Conservation (phyloP, 1,139 yeast species). For the Suhomyces anneliseae region DNA sequence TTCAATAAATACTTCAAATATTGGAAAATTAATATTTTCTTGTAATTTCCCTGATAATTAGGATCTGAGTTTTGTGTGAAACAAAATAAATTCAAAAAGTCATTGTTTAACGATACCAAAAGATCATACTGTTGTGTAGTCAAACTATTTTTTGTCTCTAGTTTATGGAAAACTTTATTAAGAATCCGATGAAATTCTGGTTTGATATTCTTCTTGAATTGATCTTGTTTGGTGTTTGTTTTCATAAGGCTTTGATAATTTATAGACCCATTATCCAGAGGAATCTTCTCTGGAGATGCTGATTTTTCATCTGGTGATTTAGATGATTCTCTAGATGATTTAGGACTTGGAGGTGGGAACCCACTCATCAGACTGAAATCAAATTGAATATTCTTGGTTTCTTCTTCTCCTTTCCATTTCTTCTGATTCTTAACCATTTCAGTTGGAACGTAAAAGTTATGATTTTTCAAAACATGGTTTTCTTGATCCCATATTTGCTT, state of each 20-base stretch:
- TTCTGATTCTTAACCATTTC: slow-evolving; percentile 36
- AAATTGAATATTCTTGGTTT: slow-evolving; percentile 26
- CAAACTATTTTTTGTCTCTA: slow-evolving; percentile 35
- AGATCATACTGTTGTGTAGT: slow-evolving; percentile 39
- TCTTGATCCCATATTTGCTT: slow-evolving; percentile 47
- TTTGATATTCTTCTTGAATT: slow-evolving; percentile 22
- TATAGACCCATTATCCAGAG: slow-evolving; percentile 2
- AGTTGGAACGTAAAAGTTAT: slow-evolving; percentile 43
- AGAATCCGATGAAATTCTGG: slow-evolving; percentile 36
- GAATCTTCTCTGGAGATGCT: neutral
- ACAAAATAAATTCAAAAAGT: slow-evolving; percentile 27
- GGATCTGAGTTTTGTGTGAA: slow-evolving; percentile 22
- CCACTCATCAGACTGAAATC: slow-evolving; percentile 39
- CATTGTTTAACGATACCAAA: slow-evolving; percentile 34
- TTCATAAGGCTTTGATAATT: slow-evolving; percentile 11
- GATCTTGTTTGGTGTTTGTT: slow-evolving; percentile 24
- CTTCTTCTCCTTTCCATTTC: slow-evolving; percentile 29
- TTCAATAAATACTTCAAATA: slow-evolving; percentile 42
- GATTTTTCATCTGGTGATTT: slow-evolving; percentile 9
- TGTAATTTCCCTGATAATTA: slow-evolving; percentile 17
- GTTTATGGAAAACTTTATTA: slow-evolving; percentile 36
- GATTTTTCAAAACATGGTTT: slow-evolving; percentile 33
- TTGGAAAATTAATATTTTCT: slow-evolving; percentile 38
- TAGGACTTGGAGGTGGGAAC: slow-evolving; percentile 6
- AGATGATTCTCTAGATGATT: slow-evolving; percentile 18